Evolutionary conservation across 1,284 basidiomycete species (phyloP).

Genomic region (Irpex sp.): DNA sequence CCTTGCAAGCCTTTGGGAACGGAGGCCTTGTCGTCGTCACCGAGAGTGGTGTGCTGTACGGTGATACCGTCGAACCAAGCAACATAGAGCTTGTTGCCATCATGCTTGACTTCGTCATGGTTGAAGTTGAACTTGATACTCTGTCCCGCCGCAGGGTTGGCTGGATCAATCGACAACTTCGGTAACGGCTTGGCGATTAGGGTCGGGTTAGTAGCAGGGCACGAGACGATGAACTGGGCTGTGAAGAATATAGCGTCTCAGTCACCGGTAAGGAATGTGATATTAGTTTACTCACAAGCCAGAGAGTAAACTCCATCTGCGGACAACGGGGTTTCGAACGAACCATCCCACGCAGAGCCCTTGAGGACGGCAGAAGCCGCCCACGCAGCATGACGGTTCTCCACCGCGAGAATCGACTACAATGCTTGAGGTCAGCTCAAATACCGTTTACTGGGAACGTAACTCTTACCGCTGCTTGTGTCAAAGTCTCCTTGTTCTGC

Average conservation of each 20-base stretch:
- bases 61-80: constrained; percentile 37
- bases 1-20: constrained; percentile 29
- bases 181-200: constrained; percentile 41
- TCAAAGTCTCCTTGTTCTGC: constrained; percentile 30
- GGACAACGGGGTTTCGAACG: constrained; percentile 51
- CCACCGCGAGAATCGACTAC: constrained; percentile 37
- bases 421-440: background rate
- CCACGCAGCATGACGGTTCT: constrained; percentile 50
- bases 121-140: constrained; percentile 27
- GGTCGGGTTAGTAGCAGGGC: constrained; percentile 38
- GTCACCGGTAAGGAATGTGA: constrained; percentile 20
- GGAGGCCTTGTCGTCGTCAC: constrained; percentile 26
- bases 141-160: constrained; percentile 22
- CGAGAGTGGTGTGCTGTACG: constrained; percentile 30
- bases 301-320: constrained; percentile 46
- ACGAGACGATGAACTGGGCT: constrained; percentile 40
- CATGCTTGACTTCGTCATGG: constrained; percentile 17
- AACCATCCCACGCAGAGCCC: constrained; percentile 49
- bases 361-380: constrained; percentile 44
- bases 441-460: background rate
- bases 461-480: constrained; percentile 27
- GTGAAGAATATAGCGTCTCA: constrained; percentile 8
- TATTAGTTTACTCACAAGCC: constrained; percentile 19
- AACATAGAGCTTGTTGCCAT: constrained; percentile 29
- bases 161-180: constrained; percentile 25